Conservation (phyloP, 805 yeast species). For the Dipodascopsis uninucleata region DNA sequence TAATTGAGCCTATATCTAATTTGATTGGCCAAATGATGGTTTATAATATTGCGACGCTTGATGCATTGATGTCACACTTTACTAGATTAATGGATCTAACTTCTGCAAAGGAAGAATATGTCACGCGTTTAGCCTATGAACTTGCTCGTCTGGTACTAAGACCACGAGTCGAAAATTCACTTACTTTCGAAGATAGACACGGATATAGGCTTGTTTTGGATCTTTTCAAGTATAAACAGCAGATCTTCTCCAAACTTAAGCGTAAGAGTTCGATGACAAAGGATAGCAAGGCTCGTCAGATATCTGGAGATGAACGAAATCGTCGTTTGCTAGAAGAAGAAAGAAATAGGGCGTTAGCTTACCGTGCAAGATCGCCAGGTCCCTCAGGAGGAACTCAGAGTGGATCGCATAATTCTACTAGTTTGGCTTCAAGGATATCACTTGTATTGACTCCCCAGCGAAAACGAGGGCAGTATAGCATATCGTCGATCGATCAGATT, state of each 20-base stretch:
- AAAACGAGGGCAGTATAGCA: constrained; percentile 2
- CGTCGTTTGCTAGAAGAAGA: constrained; percentile 12
- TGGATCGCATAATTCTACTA: constrained; percentile 1
- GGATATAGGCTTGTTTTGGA: constrained; percentile 59
- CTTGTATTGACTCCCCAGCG: constrained; percentile 10
- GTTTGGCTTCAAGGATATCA: constrained; percentile 3
- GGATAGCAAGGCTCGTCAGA: constrained; percentile 1
- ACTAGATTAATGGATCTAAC: constrained; percentile 56
- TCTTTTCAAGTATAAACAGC: constrained; percentile 54
- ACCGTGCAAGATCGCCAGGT: constrained; percentile 10
- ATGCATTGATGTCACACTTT: constrained; percentile 74
- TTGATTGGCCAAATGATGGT: constrained; percentile 64
- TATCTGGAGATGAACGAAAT: constrained; percentile 7
- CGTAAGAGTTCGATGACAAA: constrained; percentile 2
- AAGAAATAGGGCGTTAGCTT: constrained; percentile 7
- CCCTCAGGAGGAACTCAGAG: constrained; percentile 2
- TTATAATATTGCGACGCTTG: constrained; percentile 71
- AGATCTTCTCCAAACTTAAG: constrained; percentile 45
- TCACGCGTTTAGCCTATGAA: constrained; percentile 52
- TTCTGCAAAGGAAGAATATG: constrained; percentile 36
- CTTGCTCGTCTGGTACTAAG: constrained; percentile 46
- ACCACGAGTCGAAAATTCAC: constrained; percentile 46
- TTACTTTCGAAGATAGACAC: constrained; percentile 56
- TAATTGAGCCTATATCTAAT: constrained; percentile 40
- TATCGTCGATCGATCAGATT: background rate